A percentile compares a stretch with the other conserved stretches of the same genome.
Evolutionary conservation across 306 rosid genomes (phyloP).

Genomic region (Canavalia gladiata): DNA sequence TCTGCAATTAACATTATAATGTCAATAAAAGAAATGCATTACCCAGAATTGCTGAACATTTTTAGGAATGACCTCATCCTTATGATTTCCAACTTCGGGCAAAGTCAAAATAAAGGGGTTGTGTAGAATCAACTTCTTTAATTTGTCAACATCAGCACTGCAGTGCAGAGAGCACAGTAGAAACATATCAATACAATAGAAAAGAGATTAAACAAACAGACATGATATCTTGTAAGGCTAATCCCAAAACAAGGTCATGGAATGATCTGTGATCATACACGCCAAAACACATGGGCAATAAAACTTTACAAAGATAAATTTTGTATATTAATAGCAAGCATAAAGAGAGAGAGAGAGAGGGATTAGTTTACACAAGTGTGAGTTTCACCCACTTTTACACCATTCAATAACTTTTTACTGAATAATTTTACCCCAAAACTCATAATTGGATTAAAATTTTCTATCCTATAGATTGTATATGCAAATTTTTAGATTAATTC

Average conservation of each 20-base stretch:
- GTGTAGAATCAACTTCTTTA: constrained; percentile 92
- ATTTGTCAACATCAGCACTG: constrained; percentile 93
- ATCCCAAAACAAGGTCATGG: constrained; percentile 33
- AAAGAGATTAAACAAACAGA: constrained; percentile 1
- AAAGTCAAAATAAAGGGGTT: constrained; percentile 87
- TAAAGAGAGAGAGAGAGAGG: no score
- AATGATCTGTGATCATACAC: constrained; percentile 4
- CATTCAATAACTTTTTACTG: no score
- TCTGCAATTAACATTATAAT: background rate
- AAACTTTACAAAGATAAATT: constrained; percentile 24
- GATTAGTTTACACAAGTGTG: background rate
- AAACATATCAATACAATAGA: constrained; percentile 38
- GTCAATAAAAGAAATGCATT: constrained; percentile 47
- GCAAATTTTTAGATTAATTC: background rate
- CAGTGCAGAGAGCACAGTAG: constrained; percentile 52
- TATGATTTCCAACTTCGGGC: constrained; percentile 82
- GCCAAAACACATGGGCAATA: constrained; percentile 10
- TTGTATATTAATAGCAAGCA: background rate
- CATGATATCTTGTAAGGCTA: constrained; percentile 5
- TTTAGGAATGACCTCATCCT: constrained; percentile 85
- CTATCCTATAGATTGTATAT: background rate
- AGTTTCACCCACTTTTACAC: background rate
- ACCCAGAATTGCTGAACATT: constrained; percentile 96
- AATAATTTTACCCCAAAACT: no score
- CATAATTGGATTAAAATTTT: background rate